Conservation (phyloP, 2,329 filamentous ascomycete genomes). For the Talaromyces albobiverticillius region DNA sequence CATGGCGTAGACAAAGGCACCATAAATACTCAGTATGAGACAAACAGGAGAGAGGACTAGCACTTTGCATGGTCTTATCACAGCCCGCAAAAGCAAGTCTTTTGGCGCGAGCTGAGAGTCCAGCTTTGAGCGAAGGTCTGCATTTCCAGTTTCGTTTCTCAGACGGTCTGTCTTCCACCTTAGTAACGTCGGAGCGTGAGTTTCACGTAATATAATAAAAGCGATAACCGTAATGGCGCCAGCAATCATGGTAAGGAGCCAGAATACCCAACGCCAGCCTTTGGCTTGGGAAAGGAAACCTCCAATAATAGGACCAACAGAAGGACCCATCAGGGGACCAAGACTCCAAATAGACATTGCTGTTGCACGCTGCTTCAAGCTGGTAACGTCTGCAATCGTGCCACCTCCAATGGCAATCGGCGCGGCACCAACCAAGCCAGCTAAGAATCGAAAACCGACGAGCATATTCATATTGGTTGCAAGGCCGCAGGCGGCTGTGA, state of each 20-base stretch:
- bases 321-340: conserved; percentile 46
- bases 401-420: conserved; percentile 42
- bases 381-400: conserved; percentile 30
- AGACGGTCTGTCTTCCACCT: background rate
- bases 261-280: conserved; percentile 52
- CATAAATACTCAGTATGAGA: too few species aligned
- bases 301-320: background rate
- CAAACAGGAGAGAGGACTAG: too few species aligned
- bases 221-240: conserved; percentile 43
- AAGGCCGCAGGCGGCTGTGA: background rate
- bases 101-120: too few species aligned
- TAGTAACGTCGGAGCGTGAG: background rate
- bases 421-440: conserved; percentile 47
- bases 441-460: conserved; percentile 50
- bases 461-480: background rate
- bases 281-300: background rate
- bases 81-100: too few species aligned
- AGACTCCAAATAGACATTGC: too few species aligned
- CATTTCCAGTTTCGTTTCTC: conserved; percentile 29
- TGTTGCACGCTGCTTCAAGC: too few species aligned
- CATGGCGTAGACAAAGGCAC: too few species aligned
- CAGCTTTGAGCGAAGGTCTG: too few species aligned
- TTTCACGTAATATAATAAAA: background rate
- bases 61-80: too few species aligned
- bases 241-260: conserved; percentile 62